Evolutionary conservation across 1,139 yeast genomes (phyloP).

Genomic region (Petasospora rhodanensis): DNA sequence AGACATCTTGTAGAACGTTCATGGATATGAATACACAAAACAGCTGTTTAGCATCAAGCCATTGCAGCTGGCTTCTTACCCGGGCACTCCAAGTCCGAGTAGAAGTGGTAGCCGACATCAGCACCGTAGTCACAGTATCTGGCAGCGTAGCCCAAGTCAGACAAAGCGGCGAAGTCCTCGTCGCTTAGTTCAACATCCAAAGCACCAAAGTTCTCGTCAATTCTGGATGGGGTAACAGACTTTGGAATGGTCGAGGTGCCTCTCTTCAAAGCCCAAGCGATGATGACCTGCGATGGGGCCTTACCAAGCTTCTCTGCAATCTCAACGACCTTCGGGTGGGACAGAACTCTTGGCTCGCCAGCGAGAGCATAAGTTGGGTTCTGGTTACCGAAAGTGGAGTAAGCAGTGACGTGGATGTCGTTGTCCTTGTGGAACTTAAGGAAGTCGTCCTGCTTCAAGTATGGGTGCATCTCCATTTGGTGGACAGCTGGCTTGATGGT

Average conservation of each 20-base stretch:
- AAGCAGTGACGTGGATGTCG: slow-evolving; percentile 72
- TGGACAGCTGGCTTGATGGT: slow-evolving; percentile 26
- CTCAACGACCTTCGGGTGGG: slow-evolving; percentile 30
- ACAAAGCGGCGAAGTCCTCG: slow-evolving; percentile 49
- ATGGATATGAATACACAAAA: not conserved
- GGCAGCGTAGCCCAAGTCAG: slow-evolving; percentile 38
- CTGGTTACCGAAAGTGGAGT: slow-evolving; percentile 69
- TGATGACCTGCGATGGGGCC: slow-evolving; percentile 59
- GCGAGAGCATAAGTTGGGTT: slow-evolving; percentile 55
- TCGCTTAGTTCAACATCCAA: slow-evolving; percentile 47
- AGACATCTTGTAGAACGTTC: not conserved
- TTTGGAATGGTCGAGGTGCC: slow-evolving; percentile 69
- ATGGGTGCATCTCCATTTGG: slow-evolving; percentile 93
- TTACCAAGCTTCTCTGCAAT: slow-evolving; percentile 53
- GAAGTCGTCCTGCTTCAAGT: slow-evolving; percentile 70
- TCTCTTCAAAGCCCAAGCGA: slow-evolving; percentile 79
- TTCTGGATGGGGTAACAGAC: slow-evolving; percentile 58
- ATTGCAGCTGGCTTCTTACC: slow-evolving; percentile 23
- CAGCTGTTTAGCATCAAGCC: not conserved
- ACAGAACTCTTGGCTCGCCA: slow-evolving; percentile 9
- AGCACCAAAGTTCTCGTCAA: slow-evolving; percentile 46
- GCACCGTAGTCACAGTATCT: slow-evolving; percentile 31
- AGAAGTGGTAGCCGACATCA: slow-evolving; percentile 28
- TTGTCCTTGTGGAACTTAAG: slow-evolving; percentile 56
- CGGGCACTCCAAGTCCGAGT: slow-evolving; percentile 28